Base-by-base conservation (phyloP, 805 yeast species). In the Debaryomyces castellii region DNA sequence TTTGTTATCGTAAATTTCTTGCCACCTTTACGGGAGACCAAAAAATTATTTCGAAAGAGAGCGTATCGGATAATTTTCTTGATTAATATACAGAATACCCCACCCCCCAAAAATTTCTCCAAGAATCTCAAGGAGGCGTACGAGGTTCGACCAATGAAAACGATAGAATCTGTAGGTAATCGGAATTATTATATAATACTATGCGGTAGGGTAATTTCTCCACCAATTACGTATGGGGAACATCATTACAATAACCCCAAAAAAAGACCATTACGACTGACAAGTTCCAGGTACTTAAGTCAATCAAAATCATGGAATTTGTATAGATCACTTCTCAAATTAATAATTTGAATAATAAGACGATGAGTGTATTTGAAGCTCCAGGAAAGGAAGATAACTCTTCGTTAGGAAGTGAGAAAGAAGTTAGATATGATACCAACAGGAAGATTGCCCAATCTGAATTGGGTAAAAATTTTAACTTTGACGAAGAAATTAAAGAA, bases 401-500 rank as follows among this genome's bases (percentile, higher is more conserved):
- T n/a, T 41, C 45, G 2, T 5, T 25, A 14, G 20, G 14, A 21
- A 41, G 43, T 16, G 45, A 41, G 6, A 35, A 41, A 8, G 45
- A 41, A 5, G 40, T 41, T 7, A 35, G 33, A 18, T 21, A 28
- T 16, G 45, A 41, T 9, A 37, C 20, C 4, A 20, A 41, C 20
- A 7, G 27, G 20, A 41, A 41, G 36, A 21, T 41, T 8, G 45
- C 35, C 11, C 33, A 39, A 11, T 17, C 45, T 6, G 45, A 41
- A 11, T 18, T 41, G 14, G 45, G 45, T 10, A 28, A 24, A 7
- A 43, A 67, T 41, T 55, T 62, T 37, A 63, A 70, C 51, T 58
- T 71, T 38, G 72, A 66, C 40, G 57, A 56, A 20, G 67, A 67
- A 44, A 67, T 70, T 45, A 64, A 51, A 17, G 64, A 63, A 41